Evolutionary conservation across 495 filamentous ascomycete genomes (phyloP).

Genomic region (Podospora pseudocomata): DNA sequence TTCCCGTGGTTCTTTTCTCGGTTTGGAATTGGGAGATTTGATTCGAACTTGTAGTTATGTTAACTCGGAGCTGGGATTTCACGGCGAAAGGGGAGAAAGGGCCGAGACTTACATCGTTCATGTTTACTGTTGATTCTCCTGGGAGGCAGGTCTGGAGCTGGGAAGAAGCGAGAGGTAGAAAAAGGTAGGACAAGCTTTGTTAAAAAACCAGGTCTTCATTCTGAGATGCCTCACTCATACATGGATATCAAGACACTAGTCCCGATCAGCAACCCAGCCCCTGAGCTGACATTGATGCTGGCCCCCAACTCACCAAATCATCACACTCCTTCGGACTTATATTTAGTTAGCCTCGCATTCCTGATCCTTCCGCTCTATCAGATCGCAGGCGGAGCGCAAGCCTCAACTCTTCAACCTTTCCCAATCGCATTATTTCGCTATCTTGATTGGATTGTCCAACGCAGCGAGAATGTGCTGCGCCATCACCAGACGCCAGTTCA

Average conservation of each 20-base stretch:
- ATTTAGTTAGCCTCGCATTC: not conserved
- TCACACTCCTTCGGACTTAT: not conserved
- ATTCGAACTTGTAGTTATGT: not conserved
- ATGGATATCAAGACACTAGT: not conserved
- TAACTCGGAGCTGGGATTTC: not conserved
- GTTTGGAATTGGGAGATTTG: constrained; percentile 8
- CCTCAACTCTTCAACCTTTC: not conserved
- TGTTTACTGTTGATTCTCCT: not conserved
- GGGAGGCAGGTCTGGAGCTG: not conserved
- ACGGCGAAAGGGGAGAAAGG: not conserved
- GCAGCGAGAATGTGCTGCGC: no score
- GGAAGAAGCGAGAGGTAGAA: not conserved
- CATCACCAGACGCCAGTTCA: no score
- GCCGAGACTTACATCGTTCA: constrained; percentile 6
- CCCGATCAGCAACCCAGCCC: not conserved
- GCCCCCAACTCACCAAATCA: not conserved
- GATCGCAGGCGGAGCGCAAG: not conserved
- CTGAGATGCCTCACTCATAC: not conserved
- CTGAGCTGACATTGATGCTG: not conserved
- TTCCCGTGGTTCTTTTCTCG: constrained; percentile 6
- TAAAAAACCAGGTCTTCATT: not conserved
- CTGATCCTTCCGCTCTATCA: not conserved
- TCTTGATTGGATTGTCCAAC: no score
- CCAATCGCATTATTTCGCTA: no score
- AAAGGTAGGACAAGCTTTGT: not conserved